A percentile compares a stretch with the other conserved stretches of the same genome.
These are phyloP conservation scores for Diplocarpon mali DNA, from an alignment of 2,329 filamentous ascomycete genomes.

Conservation along the genomic window DNA sequence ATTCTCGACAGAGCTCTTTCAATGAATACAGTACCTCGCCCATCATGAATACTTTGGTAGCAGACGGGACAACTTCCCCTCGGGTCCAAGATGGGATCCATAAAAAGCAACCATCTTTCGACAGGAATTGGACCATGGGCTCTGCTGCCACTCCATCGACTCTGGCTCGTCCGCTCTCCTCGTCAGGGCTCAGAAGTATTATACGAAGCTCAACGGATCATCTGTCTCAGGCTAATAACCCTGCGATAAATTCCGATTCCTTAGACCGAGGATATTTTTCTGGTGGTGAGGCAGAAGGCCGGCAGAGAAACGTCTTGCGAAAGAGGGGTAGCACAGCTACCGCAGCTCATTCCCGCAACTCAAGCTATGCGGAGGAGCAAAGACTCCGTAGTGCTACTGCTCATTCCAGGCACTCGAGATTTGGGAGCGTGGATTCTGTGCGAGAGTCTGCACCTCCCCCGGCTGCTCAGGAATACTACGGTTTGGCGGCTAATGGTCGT, in stretches of 20 bases:
- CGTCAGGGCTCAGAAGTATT: constrained; percentile 18
- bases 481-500: constrained; percentile 28
- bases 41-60: constrained; percentile 33
- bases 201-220: constrained; percentile 26
- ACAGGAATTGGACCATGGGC: constrained; percentile 58
- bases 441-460: constrained; percentile 49
- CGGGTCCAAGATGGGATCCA: constrained; percentile 30
- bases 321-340: constrained; percentile 54
- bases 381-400: constrained; percentile 53
- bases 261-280: constrained; percentile 85
- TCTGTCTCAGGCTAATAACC: constrained; percentile 20
- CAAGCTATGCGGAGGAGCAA: constrained; percentile 69
- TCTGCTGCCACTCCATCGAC: constrained; percentile 24
- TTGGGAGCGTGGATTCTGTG: constrained; percentile 68
- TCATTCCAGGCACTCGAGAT: constrained; percentile 62
- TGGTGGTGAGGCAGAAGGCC: constrained; percentile 69
- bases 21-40: constrained; percentile 32
- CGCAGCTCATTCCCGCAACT: constrained; percentile 52
- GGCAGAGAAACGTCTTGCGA: constrained; percentile 67
- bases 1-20: constrained; percentile 70
- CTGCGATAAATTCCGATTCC: constrained; percentile 38
- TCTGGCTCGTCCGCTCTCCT: constrained; percentile 22
- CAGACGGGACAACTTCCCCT: constrained; percentile 18
- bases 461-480: constrained; percentile 62
- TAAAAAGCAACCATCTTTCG: constrained; percentile 59